These are phyloP conservation scores for Malassezia pachydermatis DNA, from an alignment of 1,284 basidiomycete genomes.

Conservation along the genomic window DNA sequence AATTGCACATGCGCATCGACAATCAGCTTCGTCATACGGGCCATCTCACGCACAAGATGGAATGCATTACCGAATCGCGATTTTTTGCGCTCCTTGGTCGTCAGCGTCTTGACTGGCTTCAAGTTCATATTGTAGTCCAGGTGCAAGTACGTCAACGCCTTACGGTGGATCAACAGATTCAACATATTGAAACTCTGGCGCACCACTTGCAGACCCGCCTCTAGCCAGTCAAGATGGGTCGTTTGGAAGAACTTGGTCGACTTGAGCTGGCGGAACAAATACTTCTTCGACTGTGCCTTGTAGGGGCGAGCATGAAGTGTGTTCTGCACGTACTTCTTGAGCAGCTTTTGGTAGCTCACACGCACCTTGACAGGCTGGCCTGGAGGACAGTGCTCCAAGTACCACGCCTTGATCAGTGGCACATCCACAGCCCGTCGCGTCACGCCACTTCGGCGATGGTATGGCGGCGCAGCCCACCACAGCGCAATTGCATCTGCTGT, in stretches of 20 bases:
- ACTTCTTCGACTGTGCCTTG: conserved; percentile 96
- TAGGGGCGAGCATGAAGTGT: conserved; percentile 77
- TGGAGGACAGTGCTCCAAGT: conserved; percentile 89
- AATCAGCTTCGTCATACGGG: conserved; percentile 92
- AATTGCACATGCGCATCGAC: conserved; percentile 98
- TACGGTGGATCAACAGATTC: conserved; percentile 95
- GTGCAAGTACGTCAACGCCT: conserved; percentile 90
- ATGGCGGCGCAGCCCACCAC: conserved; percentile 98
- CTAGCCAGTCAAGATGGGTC: conserved; percentile 95
- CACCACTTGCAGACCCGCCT: conserved; percentile 95
- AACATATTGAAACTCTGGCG: conserved; percentile 99
- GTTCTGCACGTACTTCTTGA: conserved; percentile 92
- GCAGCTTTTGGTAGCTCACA: conserved; percentile 96
- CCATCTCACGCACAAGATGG: conserved; percentile 93
- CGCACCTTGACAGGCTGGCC: conserved; percentile 94
- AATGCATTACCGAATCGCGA: conserved; percentile 98
- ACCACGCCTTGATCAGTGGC: conserved; percentile 90
- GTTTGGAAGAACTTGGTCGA: conserved; percentile 99
- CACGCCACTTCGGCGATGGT: conserved; percentile 78
- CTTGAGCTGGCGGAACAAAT: conserved; percentile 87
- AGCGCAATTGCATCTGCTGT: conserved; percentile 94
- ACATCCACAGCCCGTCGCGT: conserved; percentile 91
- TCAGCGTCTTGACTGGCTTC: conserved; percentile 96
- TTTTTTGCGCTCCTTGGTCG: conserved; percentile 99
- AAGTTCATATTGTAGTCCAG: conserved; percentile 88